Evolutionary conservation across 2,329 filamentous ascomycete species (phyloP).

Genomic region (Cladosporium austrohemisphaericum): DNA sequence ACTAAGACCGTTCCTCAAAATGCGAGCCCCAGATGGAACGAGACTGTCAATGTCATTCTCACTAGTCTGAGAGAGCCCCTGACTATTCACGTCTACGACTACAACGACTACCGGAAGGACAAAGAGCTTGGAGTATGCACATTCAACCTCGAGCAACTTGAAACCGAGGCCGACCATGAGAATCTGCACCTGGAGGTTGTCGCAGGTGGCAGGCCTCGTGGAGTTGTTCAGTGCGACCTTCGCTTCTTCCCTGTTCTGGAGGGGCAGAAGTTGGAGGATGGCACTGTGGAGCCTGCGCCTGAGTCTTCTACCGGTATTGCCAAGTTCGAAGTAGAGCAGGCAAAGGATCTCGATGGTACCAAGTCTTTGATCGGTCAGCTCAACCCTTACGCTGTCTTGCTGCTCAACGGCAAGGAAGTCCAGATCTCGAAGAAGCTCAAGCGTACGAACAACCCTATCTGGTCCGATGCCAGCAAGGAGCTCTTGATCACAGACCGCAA

Average conservation of each 20-base stretch:
- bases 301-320: constrained; percentile 92
- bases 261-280: constrained; percentile 66
- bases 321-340: constrained; percentile 89
- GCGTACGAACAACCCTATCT: constrained; percentile 95
- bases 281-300: constrained; percentile 73
- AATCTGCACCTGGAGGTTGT: constrained; percentile 82
- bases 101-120: constrained; percentile 93
- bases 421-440: constrained; percentile 89
- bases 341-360: constrained; percentile 87
- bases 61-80: constrained; percentile 85
- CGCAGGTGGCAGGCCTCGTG: constrained; percentile 77
- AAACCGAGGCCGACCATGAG: constrained; percentile 72
- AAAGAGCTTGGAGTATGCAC: constrained; percentile 87
- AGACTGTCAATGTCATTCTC: constrained; percentile 92
- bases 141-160: constrained; percentile 78
- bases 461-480: constrained; percentile 88
- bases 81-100: constrained; percentile 82
- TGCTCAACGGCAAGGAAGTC: constrained; percentile 89
- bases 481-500: constrained; percentile 92
- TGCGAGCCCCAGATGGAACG: constrained; percentile 86
- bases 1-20: constrained; percentile 87
- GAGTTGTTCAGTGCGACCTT: constrained; percentile 74
- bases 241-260: constrained; percentile 94
- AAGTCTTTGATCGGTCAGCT: constrained; percentile 90
- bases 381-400: constrained; percentile 82